A percentile compares a stretch with the other conserved stretches of the same genome.
Conservation (phyloP, 108 stramenopile genomes). For the Epithemia pelagica region DNA sequence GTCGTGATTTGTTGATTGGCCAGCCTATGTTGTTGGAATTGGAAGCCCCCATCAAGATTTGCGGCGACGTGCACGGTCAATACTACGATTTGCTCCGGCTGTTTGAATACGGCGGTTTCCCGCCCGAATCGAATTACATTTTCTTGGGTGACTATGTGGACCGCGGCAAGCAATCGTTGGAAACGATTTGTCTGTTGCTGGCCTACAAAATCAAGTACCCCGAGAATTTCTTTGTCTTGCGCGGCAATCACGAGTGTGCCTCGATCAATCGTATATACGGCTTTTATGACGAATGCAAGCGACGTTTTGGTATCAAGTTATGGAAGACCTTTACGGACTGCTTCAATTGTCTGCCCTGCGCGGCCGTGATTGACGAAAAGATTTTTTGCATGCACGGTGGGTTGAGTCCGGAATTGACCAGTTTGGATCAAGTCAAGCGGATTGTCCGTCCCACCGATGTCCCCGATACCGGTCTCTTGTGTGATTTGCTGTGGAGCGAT, state of each 20-base stretch:
- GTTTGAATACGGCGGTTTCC: constrained; percentile 97
- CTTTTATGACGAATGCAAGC: constrained; percentile 99
- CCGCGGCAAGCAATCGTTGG: constrained; percentile 95
- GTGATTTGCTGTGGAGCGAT: constrained; percentile 99
- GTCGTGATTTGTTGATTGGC: constrained; percentile 87
- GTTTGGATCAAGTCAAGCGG: constrained; percentile 94
- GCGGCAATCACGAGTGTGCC: constrained; percentile 99
- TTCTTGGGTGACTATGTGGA: constrained; percentile 99
- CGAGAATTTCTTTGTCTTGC: constrained; percentile 97
- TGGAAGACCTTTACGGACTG: constrained; percentile 99
- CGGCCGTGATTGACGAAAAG: constrained; percentile 99
- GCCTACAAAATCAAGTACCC: constrained; percentile 99
- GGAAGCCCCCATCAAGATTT: constrained; percentile 97
- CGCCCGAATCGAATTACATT: constrained; percentile 95
- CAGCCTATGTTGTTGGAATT: constrained; percentile 99
- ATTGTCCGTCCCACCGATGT: constrained; percentile 98
- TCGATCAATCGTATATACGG: constrained; percentile 99
- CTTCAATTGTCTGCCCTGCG: constrained; percentile 99
- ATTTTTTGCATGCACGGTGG: constrained; percentile 99
- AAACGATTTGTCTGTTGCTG: constrained; percentile 95
- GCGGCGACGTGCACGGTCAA: constrained; percentile 95
- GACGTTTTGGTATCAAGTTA: constrained; percentile 95
- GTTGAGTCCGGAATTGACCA: constrained; percentile 92
- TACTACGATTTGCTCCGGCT: constrained; percentile 97
- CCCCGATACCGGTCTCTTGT: constrained; percentile 98